Base-by-base conservation (phyloP, 345 rosid genomes). In the Fremontodendron californicum region DNA sequence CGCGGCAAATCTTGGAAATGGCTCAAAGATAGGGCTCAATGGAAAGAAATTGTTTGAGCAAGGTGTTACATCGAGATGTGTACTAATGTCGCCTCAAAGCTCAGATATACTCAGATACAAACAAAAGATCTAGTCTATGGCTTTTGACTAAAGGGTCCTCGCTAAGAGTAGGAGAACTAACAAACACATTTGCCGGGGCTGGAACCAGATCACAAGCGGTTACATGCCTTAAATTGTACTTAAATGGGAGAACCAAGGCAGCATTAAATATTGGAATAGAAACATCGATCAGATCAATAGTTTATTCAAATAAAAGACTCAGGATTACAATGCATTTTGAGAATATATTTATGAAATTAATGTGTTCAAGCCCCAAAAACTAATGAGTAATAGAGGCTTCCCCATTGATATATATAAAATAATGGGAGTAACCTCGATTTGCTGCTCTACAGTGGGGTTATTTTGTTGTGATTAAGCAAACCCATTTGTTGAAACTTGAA, bases 401-500 rank as follows among this genome's bases (percentile, higher is more conserved):
- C 78, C 96, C 78, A 87, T 75, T 76, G 45, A 79, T 81, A 81
- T 83, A 85, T n/a, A n/a, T n/a, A 54, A 79, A 85, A 80, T 77
- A 88, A 74, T 78, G 60, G 78, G 9, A 27, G 2, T 9, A 42
- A 46, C 81, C 85, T 82, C 81, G 82, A 79, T 78, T 78, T 79
- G 67, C 74, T 71, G 49, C 52, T 46, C 68, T 77, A 67, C 78
- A 27, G 42, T 39, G 39, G 43, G 33, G 15, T 55, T 84, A 73
- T 73, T 82, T 57, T 60, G 71, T 45, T 76, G 39, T 33, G 15
- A 51, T 61, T 52, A 77, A 77, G 83, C 80, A 88, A 78, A 88
- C 91, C 90, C 82, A 89, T 87, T 79, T 81, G 84, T 88, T 82
- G 87, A 91, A 93, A 88, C 92, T 87, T 86, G 88, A 80, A 82